These are phyloP conservation scores for Mrakia gelida DNA, from an alignment of 768 basidiomycete species.

Conservation along the genomic window DNA sequence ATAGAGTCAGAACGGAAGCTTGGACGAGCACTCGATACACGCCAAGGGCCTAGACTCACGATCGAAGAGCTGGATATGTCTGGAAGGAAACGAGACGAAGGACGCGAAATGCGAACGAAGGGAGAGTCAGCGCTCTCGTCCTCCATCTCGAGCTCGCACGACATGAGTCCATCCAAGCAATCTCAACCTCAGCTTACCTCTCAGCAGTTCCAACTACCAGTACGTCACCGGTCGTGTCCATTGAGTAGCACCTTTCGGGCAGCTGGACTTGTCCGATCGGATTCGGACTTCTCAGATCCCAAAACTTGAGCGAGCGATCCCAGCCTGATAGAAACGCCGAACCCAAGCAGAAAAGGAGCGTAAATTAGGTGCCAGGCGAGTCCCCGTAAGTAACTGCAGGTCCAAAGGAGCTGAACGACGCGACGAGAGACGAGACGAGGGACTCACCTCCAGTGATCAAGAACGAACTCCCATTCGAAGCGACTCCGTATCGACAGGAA, in stretches of 20 bases:
- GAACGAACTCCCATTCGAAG: constrained; percentile 51
- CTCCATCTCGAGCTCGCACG: no score
- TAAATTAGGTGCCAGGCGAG: no score
- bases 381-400: not conserved
- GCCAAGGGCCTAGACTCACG: not conserved
- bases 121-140: not conserved
- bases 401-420: not conserved
- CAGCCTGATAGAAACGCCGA: constrained; percentile 54
- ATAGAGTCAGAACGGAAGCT: no score
- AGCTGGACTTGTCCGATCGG: constrained; percentile 53
- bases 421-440: not conserved
- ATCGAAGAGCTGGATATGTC: constrained; percentile 30
- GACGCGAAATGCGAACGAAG: not conserved
- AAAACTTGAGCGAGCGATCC: constrained; percentile 94
- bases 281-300: constrained; percentile 21
- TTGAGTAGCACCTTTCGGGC: constrained; percentile 85
- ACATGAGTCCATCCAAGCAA: no score
- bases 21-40: not conserved
- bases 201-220: constrained; percentile 32
- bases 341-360: not conserved
- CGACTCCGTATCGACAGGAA: constrained; percentile 61
- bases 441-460: constrained; percentile 64
- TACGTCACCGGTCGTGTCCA: constrained; percentile 62
- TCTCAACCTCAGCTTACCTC: not conserved
- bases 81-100: not conserved